Conservation (phyloP, 2,329 filamentous ascomycete species). For the Pseudohalonectria lignicola region DNA sequence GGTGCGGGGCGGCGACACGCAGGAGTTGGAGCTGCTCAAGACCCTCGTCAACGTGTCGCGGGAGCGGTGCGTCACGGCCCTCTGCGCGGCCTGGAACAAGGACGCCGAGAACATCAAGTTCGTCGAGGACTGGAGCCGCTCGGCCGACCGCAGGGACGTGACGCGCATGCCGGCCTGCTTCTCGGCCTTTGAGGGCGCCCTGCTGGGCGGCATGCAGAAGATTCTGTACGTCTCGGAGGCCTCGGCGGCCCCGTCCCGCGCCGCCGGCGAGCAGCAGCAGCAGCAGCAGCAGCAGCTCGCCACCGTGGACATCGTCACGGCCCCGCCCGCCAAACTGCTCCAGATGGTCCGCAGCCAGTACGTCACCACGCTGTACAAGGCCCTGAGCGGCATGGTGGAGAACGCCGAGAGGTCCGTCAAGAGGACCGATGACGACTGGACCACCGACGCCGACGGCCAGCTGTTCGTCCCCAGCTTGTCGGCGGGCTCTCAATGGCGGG, state of each 20-base stretch:
- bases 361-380: constrained; percentile 87
- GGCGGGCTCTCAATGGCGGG: too few relatives aligned
- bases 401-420: constrained; percentile 73
- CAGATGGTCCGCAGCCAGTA: constrained; percentile 90
- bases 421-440: constrained; percentile 53
- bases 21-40: constrained; percentile 61
- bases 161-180: constrained; percentile 88
- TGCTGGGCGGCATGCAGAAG: constrained; percentile 84
- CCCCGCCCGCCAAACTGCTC: constrained; percentile 76
- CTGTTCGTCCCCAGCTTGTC: too few relatives aligned
- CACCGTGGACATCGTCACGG: constrained; percentile 66
- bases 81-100: constrained; percentile 84
- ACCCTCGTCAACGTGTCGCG: constrained; percentile 65
- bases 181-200: constrained; percentile 69
- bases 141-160: constrained; percentile 70
- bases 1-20: constrained; percentile 37
- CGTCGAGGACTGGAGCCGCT: constrained; percentile 87
- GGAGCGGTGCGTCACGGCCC: constrained; percentile 74
- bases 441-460: constrained; percentile 31
- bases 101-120: constrained; percentile 89
- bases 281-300: too few relatives aligned
- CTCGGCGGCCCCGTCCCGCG: constrained; percentile 60
- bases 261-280: too few relatives aligned
- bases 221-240: constrained; percentile 89
- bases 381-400: constrained; percentile 90